Percentiles rank a stretch among this genome's conserved stretches.
These are phyloP conservation scores for Podospora comata DNA, from an alignment of 495 filamentous ascomycete genomes.

Conservation along the genomic window DNA sequence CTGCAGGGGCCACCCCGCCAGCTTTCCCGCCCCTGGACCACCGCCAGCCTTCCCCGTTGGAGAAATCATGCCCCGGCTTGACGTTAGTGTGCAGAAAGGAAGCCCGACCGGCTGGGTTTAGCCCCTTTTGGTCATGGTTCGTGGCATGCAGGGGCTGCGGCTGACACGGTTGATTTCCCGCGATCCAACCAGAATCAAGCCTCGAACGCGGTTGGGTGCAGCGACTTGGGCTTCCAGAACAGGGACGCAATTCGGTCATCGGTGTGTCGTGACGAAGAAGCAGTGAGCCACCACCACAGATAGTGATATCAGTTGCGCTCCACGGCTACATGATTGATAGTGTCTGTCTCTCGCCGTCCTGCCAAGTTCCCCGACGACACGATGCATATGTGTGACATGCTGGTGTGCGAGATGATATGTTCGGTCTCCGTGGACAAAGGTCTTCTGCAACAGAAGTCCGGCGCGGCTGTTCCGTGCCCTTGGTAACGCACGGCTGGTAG, in stretches of 20 bases:
- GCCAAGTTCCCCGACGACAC: neutral
- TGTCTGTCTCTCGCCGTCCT: neutral
- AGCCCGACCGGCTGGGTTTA: slow-evolving; percentile 9
- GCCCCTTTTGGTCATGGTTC: slow-evolving; percentile 13
- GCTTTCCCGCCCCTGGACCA: neutral
- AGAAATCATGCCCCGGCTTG: neutral
- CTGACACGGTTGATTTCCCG: slow-evolving; percentile 18
- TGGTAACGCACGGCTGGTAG: slow-evolving; percentile 1
- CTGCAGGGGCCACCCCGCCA: neutral
- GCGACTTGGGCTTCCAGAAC: neutral
- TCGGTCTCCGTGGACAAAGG: neutral
- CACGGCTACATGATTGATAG: neutral
- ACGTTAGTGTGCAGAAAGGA: slow-evolving; percentile 14
- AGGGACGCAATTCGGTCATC: neutral
- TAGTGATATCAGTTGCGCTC: neutral
- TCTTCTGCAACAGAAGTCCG: neutral
- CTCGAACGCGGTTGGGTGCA: slow-evolving; percentile 3
- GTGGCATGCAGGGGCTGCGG: slow-evolving; percentile 20
- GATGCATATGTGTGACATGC: neutral
- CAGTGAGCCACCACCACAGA: neutral
- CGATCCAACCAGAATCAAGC: slow-evolving; percentile 17
- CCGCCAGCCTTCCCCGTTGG: neutral
- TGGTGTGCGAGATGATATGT: neutral
- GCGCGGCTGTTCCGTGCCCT: slow-evolving; percentile 2
- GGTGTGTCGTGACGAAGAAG: neutral